Conservation (phyloP, 441 rosid genomes). For the Populus hybrid region DNA sequence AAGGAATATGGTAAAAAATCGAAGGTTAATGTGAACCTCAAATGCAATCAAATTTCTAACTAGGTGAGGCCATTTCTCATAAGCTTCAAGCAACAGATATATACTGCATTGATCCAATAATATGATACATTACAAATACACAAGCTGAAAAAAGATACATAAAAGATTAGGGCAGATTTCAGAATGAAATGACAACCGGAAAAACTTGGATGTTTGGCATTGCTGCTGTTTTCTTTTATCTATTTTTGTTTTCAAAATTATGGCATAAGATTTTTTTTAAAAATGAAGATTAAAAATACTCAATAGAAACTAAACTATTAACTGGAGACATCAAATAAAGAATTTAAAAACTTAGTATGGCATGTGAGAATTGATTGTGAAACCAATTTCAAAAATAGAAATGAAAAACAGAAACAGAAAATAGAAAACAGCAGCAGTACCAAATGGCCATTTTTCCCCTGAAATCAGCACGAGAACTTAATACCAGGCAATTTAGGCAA, state of each 20-base stretch:
- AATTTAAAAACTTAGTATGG: not conserved
- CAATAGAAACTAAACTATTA: not conserved
- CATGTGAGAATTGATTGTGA: not conserved
- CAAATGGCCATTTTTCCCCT: not conserved
- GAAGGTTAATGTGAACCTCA: not conserved
- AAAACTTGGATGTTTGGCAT: not conserved
- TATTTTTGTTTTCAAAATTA: not conserved
- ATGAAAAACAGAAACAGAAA: not conserved
- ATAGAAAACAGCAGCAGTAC: not conserved
- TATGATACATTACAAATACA: not conserved
- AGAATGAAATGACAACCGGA: not conserved
- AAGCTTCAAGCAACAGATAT: slow-evolving; percentile 1
- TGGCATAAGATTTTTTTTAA: no score
- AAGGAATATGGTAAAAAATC: not conserved
- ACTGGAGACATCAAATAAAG: not conserved
- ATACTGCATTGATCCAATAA: not conserved
- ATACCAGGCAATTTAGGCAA: not conserved
- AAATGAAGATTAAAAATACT: no score
- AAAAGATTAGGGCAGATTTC: not conserved
- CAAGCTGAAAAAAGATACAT: not conserved
- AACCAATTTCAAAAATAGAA: not conserved
- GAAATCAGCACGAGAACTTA: not conserved
- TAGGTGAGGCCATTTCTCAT: not conserved
- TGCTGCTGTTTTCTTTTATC: not conserved
- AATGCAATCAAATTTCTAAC: not conserved